Percentiles rank a stretch among this genome's conserved stretches.
Conservation (phyloP, 1,284 basidiomycete species). For the Ceratobasidium sp. region DNA sequence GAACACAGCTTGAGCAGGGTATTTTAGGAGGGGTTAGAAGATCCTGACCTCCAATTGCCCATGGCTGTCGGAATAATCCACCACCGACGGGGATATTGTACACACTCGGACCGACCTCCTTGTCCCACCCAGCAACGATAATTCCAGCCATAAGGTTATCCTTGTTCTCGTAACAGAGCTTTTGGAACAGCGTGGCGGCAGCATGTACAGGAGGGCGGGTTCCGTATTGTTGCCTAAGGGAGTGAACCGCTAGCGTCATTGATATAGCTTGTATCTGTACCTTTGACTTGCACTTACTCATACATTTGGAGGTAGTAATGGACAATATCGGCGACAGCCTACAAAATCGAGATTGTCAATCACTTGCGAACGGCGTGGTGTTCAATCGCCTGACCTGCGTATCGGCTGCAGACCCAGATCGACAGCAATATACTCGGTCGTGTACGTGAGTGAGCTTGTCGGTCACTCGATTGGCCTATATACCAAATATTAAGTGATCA, state of each 20-base stretch:
- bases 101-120: conserved; percentile 90
- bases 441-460: conserved; percentile 98
- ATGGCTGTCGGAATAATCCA: conserved; percentile 93
- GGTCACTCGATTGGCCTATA: conserved; percentile 95
- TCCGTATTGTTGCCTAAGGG: conserved; percentile 74
- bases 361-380: neutral
- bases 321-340: conserved; percentile 94
- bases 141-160: conserved; percentile 91
- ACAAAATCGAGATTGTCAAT: neutral
- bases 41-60: conserved; percentile 89
- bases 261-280: neutral
- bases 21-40: conserved; percentile 24
- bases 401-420: conserved; percentile 97
- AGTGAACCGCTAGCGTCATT: neutral
- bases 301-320: conserved; percentile 89
- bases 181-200: conserved; percentile 89
- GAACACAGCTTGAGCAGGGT: neutral
- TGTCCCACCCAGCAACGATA: conserved; percentile 99
- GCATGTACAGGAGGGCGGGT: conserved; percentile 82
- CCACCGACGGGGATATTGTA: conserved; percentile 98
- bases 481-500: conserved; percentile 11
- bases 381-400: conserved; percentile 68
- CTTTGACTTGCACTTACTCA: conserved; percentile 64
- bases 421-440: conserved; percentile 99
- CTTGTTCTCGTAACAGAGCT: conserved; percentile 95